Conservation (phyloP, 176 grass and related monocot species). For the Ampelocalamus luodianensis region DNA sequence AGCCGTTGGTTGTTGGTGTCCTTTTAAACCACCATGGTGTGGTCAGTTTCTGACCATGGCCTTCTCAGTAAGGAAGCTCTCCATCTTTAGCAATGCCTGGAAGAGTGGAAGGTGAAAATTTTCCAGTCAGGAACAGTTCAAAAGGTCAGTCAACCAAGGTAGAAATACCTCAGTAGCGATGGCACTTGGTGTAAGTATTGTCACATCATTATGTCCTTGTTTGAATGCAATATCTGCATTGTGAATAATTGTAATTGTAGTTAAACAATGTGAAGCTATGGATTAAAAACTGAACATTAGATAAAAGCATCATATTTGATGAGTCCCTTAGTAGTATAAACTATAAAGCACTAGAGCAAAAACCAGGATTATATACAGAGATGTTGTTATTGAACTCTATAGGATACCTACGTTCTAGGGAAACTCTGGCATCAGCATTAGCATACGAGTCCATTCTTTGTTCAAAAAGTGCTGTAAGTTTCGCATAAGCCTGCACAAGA, state of each 20-base stretch:
- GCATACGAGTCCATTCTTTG: constrained; percentile 85
- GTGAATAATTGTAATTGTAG: constrained; percentile 6
- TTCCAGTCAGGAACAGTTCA: constrained; percentile 18
- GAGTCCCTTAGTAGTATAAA: background rate
- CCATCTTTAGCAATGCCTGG: constrained; percentile 77
- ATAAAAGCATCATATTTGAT: background rate
- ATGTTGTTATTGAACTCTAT: background rate
- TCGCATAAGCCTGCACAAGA: constrained; percentile 67
- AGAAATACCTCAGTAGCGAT: constrained; percentile 87
- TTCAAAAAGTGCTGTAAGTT: constrained; percentile 83
- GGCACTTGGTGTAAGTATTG: constrained; percentile 70
- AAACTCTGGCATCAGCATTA: constrained; percentile 89
- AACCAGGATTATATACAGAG: background rate
- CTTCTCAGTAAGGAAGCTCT: constrained; percentile 70
- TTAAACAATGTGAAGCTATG: background rate
- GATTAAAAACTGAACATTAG: constrained; percentile 10
- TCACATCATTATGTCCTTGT: constrained; percentile 77
- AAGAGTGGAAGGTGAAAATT: constrained; percentile 31
- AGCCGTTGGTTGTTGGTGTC: background rate
- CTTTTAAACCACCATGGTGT: constrained; percentile 21
- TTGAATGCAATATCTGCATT: constrained; percentile 75
- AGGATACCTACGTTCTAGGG: constrained; percentile 71
- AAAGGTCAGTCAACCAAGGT: constrained; percentile 13
- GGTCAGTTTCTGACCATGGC: constrained; percentile 61
- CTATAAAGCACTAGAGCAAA: background rate